A percentile compares a stretch with the other conserved stretches of the same genome.
These are phyloP conservation scores for Musa troglodytarum DNA, from an alignment of 176 grass and related monocot genomes.

Conservation along the genomic window DNA sequence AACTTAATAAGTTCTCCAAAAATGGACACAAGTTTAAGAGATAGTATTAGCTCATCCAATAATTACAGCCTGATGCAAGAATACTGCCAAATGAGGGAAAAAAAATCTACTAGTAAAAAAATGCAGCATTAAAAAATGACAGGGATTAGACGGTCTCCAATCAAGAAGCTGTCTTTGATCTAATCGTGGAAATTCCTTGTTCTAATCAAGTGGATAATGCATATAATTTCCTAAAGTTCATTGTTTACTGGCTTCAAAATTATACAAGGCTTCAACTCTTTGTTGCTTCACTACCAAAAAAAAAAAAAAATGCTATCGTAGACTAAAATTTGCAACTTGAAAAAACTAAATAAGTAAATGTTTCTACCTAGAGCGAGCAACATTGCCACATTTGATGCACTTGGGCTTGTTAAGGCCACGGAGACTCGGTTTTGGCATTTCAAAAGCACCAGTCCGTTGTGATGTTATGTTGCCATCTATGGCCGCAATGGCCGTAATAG, in stretches of 20 bases:
- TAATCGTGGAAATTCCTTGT: not conserved
- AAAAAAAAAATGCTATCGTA: not conserved
- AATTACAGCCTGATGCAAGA: too few relatives aligned
- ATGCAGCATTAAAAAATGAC: too few relatives aligned
- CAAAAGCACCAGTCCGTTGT: constrained; percentile 48
- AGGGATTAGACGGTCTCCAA: too few relatives aligned
- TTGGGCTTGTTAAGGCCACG: constrained; percentile 92
- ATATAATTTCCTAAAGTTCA: too few relatives aligned
- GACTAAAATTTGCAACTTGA: not conserved
- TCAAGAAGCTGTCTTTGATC: too few relatives aligned
- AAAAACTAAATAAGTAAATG: not conserved
- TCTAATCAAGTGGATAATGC: not conserved
- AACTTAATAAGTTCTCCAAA: too few relatives aligned
- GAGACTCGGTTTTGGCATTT: constrained; percentile 66
- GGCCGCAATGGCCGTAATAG: constrained; percentile 9
- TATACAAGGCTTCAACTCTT: too few relatives aligned
- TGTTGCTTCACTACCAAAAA: not conserved
- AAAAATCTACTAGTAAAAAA: too few relatives aligned
- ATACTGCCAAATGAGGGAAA: too few relatives aligned
- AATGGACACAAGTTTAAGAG: too few relatives aligned
- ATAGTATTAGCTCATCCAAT: too few relatives aligned
- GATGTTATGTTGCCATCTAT: constrained; percentile 51
- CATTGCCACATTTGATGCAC: constrained; percentile 91
- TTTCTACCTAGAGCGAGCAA: constrained; percentile 81
- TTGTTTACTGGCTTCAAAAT: too few relatives aligned